phyloP scores from a whole-genome alignment of 257 asterid genomes.

The Nicotiana tomentosiformis region DNA sequence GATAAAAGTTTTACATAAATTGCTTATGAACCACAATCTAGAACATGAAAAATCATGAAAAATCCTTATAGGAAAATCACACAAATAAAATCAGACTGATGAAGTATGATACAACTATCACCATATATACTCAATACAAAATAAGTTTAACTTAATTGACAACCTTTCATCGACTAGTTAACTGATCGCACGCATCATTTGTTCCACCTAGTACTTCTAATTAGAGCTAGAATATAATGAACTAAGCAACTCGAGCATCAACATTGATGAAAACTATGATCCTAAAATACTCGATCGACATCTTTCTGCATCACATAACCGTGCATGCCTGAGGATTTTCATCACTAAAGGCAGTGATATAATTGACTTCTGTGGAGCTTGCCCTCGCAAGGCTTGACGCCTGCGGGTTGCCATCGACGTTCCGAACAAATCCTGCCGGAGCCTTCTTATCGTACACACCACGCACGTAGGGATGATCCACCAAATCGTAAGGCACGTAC shows the following conservation, averaged over 20 bases:
- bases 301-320: constrained; percentile 17
- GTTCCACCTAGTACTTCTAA: no score
- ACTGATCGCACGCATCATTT: not conserved
- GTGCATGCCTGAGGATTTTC: constrained; percentile 33
- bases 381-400: constrained; percentile 30
- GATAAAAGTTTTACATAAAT: no score
- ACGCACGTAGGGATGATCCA: constrained; percentile 39
- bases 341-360: constrained; percentile 39
- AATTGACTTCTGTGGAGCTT: constrained; percentile 30
- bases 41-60: no score
- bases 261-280: not conserved
- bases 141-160: not conserved
- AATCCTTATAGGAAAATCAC: not conserved
- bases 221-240: no score
- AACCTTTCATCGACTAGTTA: not conserved
- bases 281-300: not conserved
- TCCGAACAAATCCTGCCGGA: constrained; percentile 33
- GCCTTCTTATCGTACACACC: constrained; percentile 41
- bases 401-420: constrained; percentile 20
- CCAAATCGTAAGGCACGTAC: constrained; percentile 31
- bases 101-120: not conserved
- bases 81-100: not conserved
- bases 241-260: no score
- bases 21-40: no score
- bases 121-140: not conserved